These are phyloP conservation scores for Leccinum subtestaceum DNA, from an alignment of 768 basidiomycete genomes.

Conservation along the genomic window DNA sequence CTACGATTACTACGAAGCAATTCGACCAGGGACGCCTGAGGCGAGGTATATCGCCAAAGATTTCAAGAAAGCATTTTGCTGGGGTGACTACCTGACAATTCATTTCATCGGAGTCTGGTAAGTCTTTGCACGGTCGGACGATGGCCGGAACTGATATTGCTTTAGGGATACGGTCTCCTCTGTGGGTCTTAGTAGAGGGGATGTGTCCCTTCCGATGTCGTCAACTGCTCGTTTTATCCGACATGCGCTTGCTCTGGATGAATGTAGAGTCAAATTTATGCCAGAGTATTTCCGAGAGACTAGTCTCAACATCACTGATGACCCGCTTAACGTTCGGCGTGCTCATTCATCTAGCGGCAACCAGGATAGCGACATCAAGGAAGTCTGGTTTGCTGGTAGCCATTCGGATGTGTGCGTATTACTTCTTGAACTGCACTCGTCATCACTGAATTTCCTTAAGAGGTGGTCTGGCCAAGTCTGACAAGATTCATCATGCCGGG, in stretches of 20 bases:
- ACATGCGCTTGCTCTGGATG: neutral
- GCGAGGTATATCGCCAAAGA: neutral
- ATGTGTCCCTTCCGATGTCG: slow-evolving; percentile 48
- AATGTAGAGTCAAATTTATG: neutral
- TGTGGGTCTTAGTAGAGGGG: slow-evolving; percentile 47
- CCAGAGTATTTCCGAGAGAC: slow-evolving; percentile 15
- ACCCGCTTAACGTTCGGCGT: neutral
- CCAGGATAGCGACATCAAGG: slow-evolving; percentile 31
- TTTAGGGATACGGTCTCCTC: slow-evolving; percentile 59
- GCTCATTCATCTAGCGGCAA: too few species aligned
- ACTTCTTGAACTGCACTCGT: too few species aligned
- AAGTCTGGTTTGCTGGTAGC: neutral
- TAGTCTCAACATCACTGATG: slow-evolving; percentile 13
- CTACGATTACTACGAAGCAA: neutral
- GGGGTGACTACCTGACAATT: neutral
- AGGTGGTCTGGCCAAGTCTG: slow-evolving; percentile 5
- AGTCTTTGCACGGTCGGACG: slow-evolving; percentile 10
- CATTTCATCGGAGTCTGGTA: slow-evolving; percentile 47
- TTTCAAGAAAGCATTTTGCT: neutral
- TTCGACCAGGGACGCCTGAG: neutral
- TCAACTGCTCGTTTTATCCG: slow-evolving; percentile 36
- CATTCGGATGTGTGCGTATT: slow-evolving; percentile 22
- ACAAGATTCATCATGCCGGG: neutral
- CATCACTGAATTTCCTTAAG: neutral
- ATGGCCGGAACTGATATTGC: neutral